phyloP scores from a whole-genome alignment of 495 filamentous ascomycete species.

The Glutinoglossum americanum region DNA sequence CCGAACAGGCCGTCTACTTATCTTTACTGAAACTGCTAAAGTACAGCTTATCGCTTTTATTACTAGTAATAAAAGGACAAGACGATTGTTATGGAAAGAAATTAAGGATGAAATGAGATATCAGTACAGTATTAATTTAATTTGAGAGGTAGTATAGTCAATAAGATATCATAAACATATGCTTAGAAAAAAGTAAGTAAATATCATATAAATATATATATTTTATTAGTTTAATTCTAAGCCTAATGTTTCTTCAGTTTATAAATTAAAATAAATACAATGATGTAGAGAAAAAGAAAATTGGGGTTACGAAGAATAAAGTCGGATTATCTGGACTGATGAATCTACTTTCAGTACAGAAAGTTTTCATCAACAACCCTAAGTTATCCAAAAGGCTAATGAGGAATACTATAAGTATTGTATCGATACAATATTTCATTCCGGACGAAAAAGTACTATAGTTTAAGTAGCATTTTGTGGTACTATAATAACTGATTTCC shows the following conservation, averaged over 20 bases:
- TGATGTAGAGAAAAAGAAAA: background rate
- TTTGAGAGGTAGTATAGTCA: background rate
- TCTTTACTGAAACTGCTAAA: background rate
- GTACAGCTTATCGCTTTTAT: background rate
- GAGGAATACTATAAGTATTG: background rate
- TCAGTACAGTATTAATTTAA: background rate
- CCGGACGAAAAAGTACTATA: background rate
- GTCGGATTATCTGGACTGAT: background rate
- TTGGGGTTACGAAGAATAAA: background rate
- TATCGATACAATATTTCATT: background rate
- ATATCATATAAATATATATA: background rate
- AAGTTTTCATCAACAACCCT: background rate
- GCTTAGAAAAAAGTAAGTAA: background rate
- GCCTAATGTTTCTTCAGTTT: background rate
- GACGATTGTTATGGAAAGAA: background rate
- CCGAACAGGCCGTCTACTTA: background rate
- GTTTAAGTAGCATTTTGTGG: background rate
- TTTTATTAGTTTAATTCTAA: background rate
- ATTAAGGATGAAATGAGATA: background rate
- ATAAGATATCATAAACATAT: background rate
- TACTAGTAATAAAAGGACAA: background rate
- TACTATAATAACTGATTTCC: background rate
- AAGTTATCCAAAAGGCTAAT: background rate
- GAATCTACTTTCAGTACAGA: background rate
- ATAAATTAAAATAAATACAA: background rate